Evolutionary conservation across 2,329 filamentous ascomycete species (phyloP).

Genomic region (Calonectria hongkongensis): DNA sequence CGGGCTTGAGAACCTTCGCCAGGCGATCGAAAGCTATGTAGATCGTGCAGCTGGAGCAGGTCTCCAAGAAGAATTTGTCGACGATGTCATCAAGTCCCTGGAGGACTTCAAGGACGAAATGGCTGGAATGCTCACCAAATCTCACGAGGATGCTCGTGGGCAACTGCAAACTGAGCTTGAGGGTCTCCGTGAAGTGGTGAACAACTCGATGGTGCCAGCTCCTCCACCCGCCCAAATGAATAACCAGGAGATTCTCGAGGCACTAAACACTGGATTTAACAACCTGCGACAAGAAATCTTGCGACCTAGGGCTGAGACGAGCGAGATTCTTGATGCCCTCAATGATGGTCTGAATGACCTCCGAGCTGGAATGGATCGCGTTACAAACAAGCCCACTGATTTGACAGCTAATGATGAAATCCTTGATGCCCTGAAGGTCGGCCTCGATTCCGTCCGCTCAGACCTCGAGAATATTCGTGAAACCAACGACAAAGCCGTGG

Average conservation of each 20-base stretch:
- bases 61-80: slow-evolving; percentile 86
- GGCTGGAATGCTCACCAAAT: slow-evolving; percentile 73
- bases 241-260: slow-evolving; percentile 81
- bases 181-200: slow-evolving; percentile 85
- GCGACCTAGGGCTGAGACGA: slow-evolving; percentile 80
- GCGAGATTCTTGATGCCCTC: slow-evolving; percentile 91
- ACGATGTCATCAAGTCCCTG: slow-evolving; percentile 78
- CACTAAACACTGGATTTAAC: slow-evolving; percentile 83
- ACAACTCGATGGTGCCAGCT: slow-evolving; percentile 79
- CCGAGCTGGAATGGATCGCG: slow-evolving; percentile 83
- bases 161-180: slow-evolving; percentile 89
- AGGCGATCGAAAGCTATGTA: slow-evolving; percentile 88
- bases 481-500: slow-evolving; percentile 70
- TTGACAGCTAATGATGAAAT: slow-evolving; percentile 93
- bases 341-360: slow-evolving; percentile 91
- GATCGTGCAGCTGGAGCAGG: slow-evolving; percentile 81
- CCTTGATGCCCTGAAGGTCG: slow-evolving; percentile 89
- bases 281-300: slow-evolving; percentile 85
- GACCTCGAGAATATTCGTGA: slow-evolving; percentile 89
- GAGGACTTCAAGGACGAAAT: slow-evolving; percentile 81
- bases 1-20: slow-evolving; percentile 86
- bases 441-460: slow-evolving; percentile 82
- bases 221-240: slow-evolving; percentile 64
- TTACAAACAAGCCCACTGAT: slow-evolving; percentile 86
- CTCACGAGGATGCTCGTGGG: slow-evolving; percentile 71